Conservation (phyloP, 2,329 filamentous ascomycete genomes). For the Talaromyces sp. region DNA sequence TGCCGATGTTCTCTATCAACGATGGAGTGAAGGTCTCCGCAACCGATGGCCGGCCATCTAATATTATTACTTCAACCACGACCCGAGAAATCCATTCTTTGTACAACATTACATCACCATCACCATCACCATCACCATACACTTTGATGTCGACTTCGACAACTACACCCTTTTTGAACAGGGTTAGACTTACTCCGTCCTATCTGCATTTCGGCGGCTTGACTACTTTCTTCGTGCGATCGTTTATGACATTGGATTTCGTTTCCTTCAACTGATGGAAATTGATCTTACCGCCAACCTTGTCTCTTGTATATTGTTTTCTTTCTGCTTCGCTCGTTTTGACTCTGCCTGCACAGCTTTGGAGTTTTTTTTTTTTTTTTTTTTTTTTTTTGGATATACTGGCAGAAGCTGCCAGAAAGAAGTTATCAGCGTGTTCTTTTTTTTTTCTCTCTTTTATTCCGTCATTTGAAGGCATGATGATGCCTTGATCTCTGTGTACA, state of each 20-base stretch:
- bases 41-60: conserved; percentile 58
- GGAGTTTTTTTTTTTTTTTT: conserved; percentile 15
- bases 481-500: conserved; percentile 7
- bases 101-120: conserved; percentile 17
- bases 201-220: neutral
- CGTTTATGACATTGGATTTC: neutral
- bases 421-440: conserved; percentile 4
- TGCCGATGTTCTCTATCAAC: conserved; percentile 82
- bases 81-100: conserved; percentile 17
- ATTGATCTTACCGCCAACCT: neutral
- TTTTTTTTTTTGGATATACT: conserved; percentile 14
- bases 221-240: neutral
- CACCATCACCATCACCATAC: neutral
- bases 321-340: conserved; percentile 9
- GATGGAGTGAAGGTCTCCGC: conserved; percentile 83
- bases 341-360: conserved; percentile 12
- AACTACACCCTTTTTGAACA: neutral
- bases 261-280: neutral
- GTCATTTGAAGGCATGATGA: conserved; percentile 1
- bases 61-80: conserved; percentile 8
- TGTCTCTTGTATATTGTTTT: conserved; percentile 8
- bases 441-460: conserved; percentile 5
- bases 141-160: neutral
- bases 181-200: neutral
- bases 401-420: conserved; percentile 6